Conservation (phyloP, 2,329 filamentous ascomycete genomes). For the Endoconidiophora laricicola region DNA sequence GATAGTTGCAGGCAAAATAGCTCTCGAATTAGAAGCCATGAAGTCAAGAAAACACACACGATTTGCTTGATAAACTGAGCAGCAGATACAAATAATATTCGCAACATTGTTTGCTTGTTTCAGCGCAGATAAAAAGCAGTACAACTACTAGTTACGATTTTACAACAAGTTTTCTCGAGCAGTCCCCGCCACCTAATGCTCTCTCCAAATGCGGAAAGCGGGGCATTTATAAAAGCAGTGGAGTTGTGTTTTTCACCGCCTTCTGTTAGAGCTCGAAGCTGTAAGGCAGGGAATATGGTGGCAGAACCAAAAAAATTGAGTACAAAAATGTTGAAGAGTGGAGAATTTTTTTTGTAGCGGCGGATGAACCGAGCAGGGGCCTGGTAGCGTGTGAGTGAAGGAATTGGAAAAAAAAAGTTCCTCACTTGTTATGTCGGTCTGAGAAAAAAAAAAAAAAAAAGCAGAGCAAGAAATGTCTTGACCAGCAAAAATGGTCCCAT, state of each 20-base stretch:
- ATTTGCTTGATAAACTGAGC: no score
- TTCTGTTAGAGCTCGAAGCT: background rate
- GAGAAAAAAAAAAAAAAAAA: background rate
- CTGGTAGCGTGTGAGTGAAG: background rate
- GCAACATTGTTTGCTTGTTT: no score
- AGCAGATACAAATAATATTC: no score
- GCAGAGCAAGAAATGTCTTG: background rate
- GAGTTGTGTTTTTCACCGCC: background rate
- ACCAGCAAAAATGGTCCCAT: background rate
- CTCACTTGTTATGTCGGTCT: background rate
- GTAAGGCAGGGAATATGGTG: background rate
- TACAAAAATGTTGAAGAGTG: constrained; percentile 7
- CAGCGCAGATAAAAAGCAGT: no score
- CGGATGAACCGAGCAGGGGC: constrained; percentile 1
- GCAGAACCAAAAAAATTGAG: background rate
- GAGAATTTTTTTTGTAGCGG: constrained; percentile 1
- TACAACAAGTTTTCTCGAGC: background rate
- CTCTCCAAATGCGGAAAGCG: constrained; percentile 4
- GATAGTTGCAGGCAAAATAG: no score
- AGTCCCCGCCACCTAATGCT: background rate
- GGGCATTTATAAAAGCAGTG: background rate
- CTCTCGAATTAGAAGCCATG: no score
- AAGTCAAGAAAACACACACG: no score
- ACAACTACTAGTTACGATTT: no score
- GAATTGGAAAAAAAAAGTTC: constrained; percentile 3